Conservation (phyloP, 768 basidiomycete species). For the Suillus cothurnatus region DNA sequence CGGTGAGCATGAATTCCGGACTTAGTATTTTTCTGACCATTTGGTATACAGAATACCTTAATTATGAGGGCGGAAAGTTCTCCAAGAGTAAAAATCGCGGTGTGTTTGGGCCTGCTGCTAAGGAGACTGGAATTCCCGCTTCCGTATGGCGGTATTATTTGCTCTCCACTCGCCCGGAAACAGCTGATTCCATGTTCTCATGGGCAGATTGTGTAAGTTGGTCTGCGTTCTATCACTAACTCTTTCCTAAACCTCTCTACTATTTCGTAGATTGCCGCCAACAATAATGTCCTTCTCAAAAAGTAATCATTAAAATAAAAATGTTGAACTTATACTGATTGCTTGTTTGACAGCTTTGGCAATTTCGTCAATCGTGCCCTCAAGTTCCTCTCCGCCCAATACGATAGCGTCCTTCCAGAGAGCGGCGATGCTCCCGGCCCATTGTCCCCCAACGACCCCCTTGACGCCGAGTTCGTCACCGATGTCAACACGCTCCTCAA, state of each 20-base stretch:
- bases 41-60: conserved; percentile 76
- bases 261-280: conserved; percentile 70
- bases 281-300: conserved; percentile 92
- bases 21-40: conserved; percentile 1
- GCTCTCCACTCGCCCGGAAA: conserved; percentile 90
- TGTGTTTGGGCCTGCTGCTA: conserved; percentile 94
- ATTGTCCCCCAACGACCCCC: conserved; percentile 63
- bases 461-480: conserved; percentile 75
- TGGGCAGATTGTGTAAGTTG: conserved; percentile 88
- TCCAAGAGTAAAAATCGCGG: conserved; percentile 97
- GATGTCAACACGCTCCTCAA: conserved; percentile 79
- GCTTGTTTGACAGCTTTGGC: conserved; percentile 64
- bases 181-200: conserved; percentile 92
- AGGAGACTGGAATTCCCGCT: conserved; percentile 88
- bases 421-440: conserved; percentile 70
- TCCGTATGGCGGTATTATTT: conserved; percentile 98
- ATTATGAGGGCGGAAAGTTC: conserved; percentile 99
- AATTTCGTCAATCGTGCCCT: conserved; percentile 96
- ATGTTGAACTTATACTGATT: background rate
- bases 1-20: conserved; percentile 50
- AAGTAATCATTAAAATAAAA: conserved; percentile 54
- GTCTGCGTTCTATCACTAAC: background rate
- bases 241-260: conserved; percentile 5
- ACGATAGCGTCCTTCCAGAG: conserved; percentile 78
- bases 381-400: conserved; percentile 91